phyloP scores from a whole-genome alignment of 345 rosid genomes.

The Gossypium stocksii region DNA sequence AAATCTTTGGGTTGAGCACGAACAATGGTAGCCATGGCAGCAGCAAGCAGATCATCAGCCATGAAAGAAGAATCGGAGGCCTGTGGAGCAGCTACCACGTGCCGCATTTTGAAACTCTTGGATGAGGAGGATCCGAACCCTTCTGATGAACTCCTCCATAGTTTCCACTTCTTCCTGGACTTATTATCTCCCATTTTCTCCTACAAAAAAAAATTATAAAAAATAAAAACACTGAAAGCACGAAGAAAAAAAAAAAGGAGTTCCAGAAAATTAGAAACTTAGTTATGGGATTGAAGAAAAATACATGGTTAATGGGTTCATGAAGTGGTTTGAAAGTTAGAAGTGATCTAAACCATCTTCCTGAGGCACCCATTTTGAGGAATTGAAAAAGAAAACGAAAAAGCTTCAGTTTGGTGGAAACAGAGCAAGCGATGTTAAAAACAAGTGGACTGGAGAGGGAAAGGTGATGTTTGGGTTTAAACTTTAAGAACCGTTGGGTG shows the following conservation, averaged over 20 bases:
- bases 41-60: slow-evolving; percentile 40
- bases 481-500: background rate
- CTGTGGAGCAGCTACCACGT: slow-evolving; percentile 44
- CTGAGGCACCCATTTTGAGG: slow-evolving; percentile 57
- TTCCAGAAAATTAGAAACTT: background rate
- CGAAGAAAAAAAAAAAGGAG: background rate
- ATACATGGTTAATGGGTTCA: slow-evolving; percentile 38
- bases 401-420: slow-evolving; percentile 16
- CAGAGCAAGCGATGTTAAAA: slow-evolving; percentile 5
- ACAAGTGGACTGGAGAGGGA: no score
- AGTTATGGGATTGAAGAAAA: background rate
- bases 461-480: background rate
- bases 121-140: slow-evolving; percentile 35
- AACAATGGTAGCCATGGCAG: slow-evolving; percentile 72
- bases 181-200: slow-evolving; percentile 39
- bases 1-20: slow-evolving; percentile 78
- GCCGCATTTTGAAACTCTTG: slow-evolving; percentile 43
- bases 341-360: slow-evolving; percentile 71
- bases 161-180: slow-evolving; percentile 79
- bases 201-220: slow-evolving; percentile 21
- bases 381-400: slow-evolving; percentile 4
- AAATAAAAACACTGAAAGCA: background rate
- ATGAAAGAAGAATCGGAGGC: slow-evolving; percentile 45
- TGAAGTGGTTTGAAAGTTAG: slow-evolving; percentile 41
- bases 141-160: slow-evolving; percentile 86